Evolutionary conservation across 1,284 basidiomycete genomes (phyloP), one percentile per base, ranked within the genome.

Genomic region (Porogramme epimiltina): DNA sequence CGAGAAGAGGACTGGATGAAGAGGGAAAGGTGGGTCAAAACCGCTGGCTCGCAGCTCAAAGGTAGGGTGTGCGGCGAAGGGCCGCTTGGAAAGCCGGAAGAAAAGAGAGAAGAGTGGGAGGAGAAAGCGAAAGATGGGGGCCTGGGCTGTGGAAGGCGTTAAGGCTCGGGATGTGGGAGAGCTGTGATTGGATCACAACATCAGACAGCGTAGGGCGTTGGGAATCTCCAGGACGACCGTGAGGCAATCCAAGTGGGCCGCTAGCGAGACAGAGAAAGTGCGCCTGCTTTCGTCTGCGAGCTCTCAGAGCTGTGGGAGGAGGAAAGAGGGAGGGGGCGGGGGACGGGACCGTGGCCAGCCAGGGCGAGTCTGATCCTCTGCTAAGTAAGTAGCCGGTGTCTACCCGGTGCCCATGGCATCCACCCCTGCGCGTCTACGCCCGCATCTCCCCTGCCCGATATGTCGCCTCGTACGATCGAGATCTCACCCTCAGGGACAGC

Each of bases 141-240:
- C 16, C 47, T 26, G 45, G 52, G 49, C 49, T 60, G 53, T 49
- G 51, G 36, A 37, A 16, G 34, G n/a, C 6, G 13, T 37, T 13
- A 37, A 37, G 13, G 34, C 13, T 31, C 34, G 16, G 34, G 36
- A 41, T 53, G 49, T 26, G 41, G 42, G 34, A 40, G 39, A 45
- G 47, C 45, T 42, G 54, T 63, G 60, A 62, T 59, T 49, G 46
- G 52, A 59, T 63, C 57, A 63, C 52, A 49, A 51, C 49, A 55
- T 54, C 52, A 51, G 49, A 59, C 56, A 50, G 44, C 40, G 22
- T 45, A 51, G 55, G 49, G 34, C 62, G 61, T 65, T 62, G 47
- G 44, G 45, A 59, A 62, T 73, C 63, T 52, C 68, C 72, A 66
- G 50, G 73, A 59, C 65, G 62, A 74, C 71, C 51, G 59, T 59